Conservation (phyloP, 2,329 filamentous ascomycete species). For the Tolypocladium pustulatum region DNA sequence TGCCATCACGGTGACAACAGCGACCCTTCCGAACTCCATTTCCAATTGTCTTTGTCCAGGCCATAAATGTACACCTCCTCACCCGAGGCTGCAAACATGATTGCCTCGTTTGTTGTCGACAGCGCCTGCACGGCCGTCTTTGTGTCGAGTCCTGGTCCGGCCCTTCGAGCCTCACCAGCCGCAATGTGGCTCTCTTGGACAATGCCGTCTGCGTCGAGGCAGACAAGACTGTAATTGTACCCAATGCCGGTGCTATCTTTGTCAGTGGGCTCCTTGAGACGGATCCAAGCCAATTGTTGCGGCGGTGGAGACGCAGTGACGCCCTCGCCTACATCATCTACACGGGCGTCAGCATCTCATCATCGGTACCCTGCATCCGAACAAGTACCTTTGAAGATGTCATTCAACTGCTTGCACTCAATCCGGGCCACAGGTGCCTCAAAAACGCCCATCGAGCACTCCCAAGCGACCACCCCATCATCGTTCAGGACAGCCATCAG, state of each 20-base stretch:
- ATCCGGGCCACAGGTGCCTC: conserved; percentile 4
- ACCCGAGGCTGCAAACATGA: conserved; percentile 9
- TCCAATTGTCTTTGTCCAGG: conserved; percentile 2
- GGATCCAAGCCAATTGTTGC: conserved; percentile 9
- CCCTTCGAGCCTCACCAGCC: neutral
- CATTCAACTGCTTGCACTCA: conserved; percentile 6
- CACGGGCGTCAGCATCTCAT: neutral
- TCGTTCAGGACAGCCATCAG: conserved; percentile 8
- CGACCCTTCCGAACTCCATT: conserved; percentile 5
- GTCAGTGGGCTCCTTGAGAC: neutral
- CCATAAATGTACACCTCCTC: conserved; percentile 8
- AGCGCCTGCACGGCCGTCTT: conserved; percentile 3
- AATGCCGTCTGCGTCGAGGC: conserved; percentile 1
- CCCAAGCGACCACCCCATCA: conserved; percentile 7
- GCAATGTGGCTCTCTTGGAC: conserved; percentile 8
- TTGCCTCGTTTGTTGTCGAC: conserved; percentile 7
- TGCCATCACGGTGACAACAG: neutral
- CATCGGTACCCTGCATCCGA: too few species aligned
- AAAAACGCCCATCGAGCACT: conserved; percentile 9
- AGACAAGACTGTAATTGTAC: conserved; percentile 9
- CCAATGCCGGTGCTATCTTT: neutral
- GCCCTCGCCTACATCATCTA: conserved; percentile 5
- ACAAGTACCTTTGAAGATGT: conserved; percentile 6
- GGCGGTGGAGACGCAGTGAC: conserved; percentile 1
- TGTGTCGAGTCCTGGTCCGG: conserved; percentile 4